Evolutionary conservation across 148 eudicot genomes (phyloP).

Genomic region (Diospyros kaki): DNA sequence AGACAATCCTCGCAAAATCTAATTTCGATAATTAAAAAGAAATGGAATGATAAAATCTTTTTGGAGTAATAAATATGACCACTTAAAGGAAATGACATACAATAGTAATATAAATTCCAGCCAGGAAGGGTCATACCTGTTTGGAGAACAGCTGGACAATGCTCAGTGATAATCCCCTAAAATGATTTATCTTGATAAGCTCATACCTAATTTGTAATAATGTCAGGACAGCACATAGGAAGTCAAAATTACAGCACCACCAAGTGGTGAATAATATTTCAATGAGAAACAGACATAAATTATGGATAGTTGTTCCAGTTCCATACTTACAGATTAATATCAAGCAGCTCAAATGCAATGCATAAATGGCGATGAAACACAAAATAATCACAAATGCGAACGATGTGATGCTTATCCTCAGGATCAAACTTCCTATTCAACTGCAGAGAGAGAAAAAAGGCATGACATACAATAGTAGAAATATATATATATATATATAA

Average conservation of each 20-base stretch:
- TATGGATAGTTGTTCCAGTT: background rate
- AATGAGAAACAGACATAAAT: background rate
- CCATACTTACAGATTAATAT: slow-evolving; percentile 72
- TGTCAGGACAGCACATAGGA: slow-evolving; percentile 5
- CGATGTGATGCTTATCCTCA: slow-evolving; percentile 94
- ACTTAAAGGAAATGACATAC: slow-evolving; percentile 1
- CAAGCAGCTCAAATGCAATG: slow-evolving; percentile 90
- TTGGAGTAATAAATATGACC: slow-evolving; percentile 8
- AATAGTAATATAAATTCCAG: slow-evolving; percentile 1
- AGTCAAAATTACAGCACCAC: slow-evolving; percentile 3
- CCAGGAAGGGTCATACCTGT: slow-evolving; percentile 51
- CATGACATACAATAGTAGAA: background rate
- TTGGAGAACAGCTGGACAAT: slow-evolving; percentile 93
- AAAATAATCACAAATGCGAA: slow-evolving; percentile 91
- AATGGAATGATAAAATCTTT: slow-evolving; percentile 15
- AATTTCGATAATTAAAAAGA: slow-evolving; percentile 10
- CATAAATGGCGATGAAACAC: slow-evolving; percentile 87
- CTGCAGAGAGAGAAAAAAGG: slow-evolving; percentile 35
- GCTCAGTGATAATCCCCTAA: slow-evolving; percentile 85
- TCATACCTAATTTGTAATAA: slow-evolving; percentile 56
- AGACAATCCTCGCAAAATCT: slow-evolving; percentile 87
- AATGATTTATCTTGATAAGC: slow-evolving; percentile 77
- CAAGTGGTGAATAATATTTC: background rate
- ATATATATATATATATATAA: background rate
- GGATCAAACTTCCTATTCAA: slow-evolving; percentile 90